Evolutionary conservation across 2,329 filamentous ascomycete species (phyloP).

Genomic region (Sarocladium strictum): DNA sequence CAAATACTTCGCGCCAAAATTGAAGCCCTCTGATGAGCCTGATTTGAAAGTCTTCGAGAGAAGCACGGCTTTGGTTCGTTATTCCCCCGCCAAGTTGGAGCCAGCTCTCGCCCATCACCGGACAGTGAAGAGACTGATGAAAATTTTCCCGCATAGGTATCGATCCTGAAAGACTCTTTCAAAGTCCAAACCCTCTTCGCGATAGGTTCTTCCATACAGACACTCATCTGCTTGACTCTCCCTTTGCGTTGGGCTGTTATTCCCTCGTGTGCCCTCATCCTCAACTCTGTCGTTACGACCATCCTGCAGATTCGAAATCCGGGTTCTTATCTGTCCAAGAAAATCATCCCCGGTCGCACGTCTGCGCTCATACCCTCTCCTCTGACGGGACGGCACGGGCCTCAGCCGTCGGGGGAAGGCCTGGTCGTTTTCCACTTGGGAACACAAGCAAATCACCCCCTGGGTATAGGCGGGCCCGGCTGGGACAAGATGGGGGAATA

Average conservation of each 20-base stretch:
- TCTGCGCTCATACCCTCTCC: constrained; percentile 27
- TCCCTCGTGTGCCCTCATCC: constrained; percentile 23
- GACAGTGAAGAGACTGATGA: background rate
- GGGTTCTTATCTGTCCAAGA: constrained; percentile 16
- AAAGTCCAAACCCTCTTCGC: constrained; percentile 25
- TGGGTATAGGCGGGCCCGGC: constrained; percentile 41
- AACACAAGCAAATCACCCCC: constrained; percentile 39
- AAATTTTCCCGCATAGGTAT: background rate
- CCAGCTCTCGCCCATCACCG: too few species aligned
- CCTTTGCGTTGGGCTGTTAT: constrained; percentile 29
- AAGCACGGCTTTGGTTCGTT: background rate
- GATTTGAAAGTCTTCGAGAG: background rate
- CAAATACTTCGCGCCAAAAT: background rate
- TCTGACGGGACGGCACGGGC: constrained; percentile 19
- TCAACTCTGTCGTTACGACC: constrained; percentile 26
- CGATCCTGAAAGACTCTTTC: constrained; percentile 26
- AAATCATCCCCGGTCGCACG: constrained; percentile 25
- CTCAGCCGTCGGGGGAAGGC: constrained; percentile 20
- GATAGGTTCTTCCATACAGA: constrained; percentile 29
- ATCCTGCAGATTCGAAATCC: constrained; percentile 18
- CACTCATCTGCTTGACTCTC: constrained; percentile 24
- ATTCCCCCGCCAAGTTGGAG: too few species aligned
- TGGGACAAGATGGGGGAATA: constrained; percentile 29
- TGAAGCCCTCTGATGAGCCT: background rate
- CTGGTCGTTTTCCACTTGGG: constrained; percentile 41